phyloP scores from a whole-genome alignment of 345 rosid genomes.

The Populus davidiana region DNA sequence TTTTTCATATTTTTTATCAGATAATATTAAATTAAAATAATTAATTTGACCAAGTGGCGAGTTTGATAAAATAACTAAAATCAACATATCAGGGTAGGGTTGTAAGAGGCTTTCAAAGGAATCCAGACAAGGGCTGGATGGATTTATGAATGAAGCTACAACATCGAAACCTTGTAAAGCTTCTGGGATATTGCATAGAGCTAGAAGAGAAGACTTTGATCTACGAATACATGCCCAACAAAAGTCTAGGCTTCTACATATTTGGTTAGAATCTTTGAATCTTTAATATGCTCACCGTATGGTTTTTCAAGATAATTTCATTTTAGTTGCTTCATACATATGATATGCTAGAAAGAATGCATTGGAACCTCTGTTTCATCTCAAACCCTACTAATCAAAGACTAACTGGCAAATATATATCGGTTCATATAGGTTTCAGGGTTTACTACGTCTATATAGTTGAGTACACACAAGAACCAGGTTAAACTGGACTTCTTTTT shows the following conservation, averaged over 20 bases:
- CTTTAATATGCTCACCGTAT: background rate
- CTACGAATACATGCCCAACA: conserved; percentile 34
- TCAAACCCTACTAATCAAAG: background rate
- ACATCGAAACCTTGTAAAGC: conserved; percentile 47
- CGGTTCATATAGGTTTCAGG: background rate
- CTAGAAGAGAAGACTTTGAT: conserved; percentile 26
- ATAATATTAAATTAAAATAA: too few relatives aligned
- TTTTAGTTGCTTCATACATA: background rate
- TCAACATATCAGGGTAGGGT: too few relatives aligned
- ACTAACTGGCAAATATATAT: background rate
- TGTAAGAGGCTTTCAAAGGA: conserved; percentile 37
- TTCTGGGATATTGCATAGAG: conserved; percentile 34
- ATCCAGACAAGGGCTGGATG: conserved; percentile 44
- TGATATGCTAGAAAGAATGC: background rate
- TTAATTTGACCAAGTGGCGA: too few relatives aligned
- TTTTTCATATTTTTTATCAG: too few relatives aligned
- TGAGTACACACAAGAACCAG: background rate
- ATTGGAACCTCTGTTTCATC: background rate
- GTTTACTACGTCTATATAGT: background rate
- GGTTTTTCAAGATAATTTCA: background rate
- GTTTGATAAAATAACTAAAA: too few relatives aligned
- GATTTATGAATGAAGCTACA: conserved; percentile 50
- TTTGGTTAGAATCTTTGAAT: conserved; percentile 21
- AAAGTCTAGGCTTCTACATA: conserved; percentile 31
- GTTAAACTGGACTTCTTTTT: background rate